Evolutionary conservation across 2,329 filamentous ascomycete genomes (phyloP).

Genomic region (Monascus ruber): DNA sequence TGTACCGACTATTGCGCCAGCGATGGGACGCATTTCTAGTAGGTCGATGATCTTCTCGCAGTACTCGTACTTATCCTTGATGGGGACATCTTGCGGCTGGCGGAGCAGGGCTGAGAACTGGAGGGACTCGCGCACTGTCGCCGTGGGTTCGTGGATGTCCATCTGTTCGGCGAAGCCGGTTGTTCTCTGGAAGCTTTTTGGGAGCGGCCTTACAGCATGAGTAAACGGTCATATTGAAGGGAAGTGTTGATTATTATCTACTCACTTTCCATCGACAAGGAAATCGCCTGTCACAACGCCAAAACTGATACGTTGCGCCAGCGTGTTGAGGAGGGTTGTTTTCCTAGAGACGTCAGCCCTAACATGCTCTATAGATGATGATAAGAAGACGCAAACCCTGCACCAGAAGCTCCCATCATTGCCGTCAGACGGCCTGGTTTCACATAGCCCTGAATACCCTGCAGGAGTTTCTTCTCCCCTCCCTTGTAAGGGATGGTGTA

Average conservation of each 20-base stretch:
- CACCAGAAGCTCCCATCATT: slow-evolving; percentile 67
- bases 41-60: slow-evolving; percentile 58
- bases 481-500: slow-evolving; percentile 48
- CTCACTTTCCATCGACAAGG: slow-evolving; percentile 34
- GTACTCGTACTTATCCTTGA: slow-evolving; percentile 55
- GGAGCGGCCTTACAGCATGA: slow-evolving; percentile 22
- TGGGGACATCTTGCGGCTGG: slow-evolving; percentile 46
- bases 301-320: slow-evolving; percentile 36
- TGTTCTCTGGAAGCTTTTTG: slow-evolving; percentile 40
- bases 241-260: neutral
- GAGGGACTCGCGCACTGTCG: slow-evolving; percentile 56
- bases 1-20: slow-evolving; percentile 52
- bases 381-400: slow-evolving; percentile 20
- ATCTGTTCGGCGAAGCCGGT: slow-evolving; percentile 51
- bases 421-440: slow-evolving; percentile 67
- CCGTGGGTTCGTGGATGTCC: slow-evolving; percentile 55
- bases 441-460: slow-evolving; percentile 59
- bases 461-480: slow-evolving; percentile 39
- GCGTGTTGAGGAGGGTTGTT: slow-evolving; percentile 37
- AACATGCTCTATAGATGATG: neutral
- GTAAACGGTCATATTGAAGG: neutral
- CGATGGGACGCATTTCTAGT: slow-evolving; percentile 56
- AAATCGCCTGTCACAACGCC: slow-evolving; percentile 34
- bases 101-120: slow-evolving; percentile 55
- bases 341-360: slow-evolving; percentile 24